Base-by-base conservation (phyloP, 345 rosid species). In the Lepidium didymum region DNA sequence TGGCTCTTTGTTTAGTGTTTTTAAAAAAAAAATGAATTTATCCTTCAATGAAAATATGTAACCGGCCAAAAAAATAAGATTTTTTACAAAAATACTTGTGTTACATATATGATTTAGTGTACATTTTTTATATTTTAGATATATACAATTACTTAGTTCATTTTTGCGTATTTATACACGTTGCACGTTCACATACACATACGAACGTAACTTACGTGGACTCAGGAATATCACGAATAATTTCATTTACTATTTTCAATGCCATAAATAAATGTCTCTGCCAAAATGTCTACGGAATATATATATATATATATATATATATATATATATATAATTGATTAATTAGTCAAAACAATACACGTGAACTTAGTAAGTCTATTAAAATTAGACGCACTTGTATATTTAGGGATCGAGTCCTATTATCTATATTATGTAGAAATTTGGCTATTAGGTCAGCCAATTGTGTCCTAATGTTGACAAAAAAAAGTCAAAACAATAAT, bases 31-130 rank as follows among this genome's bases (percentile, higher is more conserved):
- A n/a, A n/a, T n/a, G n/a, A n/a, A n/a, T n/a, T n/a, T 44, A 56
- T 37, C 29, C 65, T 31, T 56, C n/a, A 16, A 64, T 64, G 44
- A 29, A 72, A 64, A 29, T n/a, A n/a, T 64, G 76, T 72, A 72
- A 72, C 33, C 27, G 21, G 41, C 56, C 7, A 6, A 7, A 44
- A 31, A 46, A 52, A 25, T 29, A 69, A 51, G 25, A 31, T 69
- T 51, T 18, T 27, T 34, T 11, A 2, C 0, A 47, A 15, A 38
- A 8, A 7, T 50, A 11, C 13, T 8, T 36, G 35, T 45, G 45
- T 44, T 33, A 27, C 21, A n/a, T n/a, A n/a, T n/a, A n/a, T n/a
- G n/a, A n/a, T n/a, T n/a, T n/a, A n/a, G n/a, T n/a, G n/a, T n/a
- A n/a, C n/a, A n/a, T n/a, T n/a, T n/a, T n/a, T n/a, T n/a, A n/a